A percentile compares a stretch with the other conserved stretches of the same genome.
Evolutionary conservation across 2,329 filamentous ascomycete genomes (phyloP).

Genomic region (Eutypella sp.): DNA sequence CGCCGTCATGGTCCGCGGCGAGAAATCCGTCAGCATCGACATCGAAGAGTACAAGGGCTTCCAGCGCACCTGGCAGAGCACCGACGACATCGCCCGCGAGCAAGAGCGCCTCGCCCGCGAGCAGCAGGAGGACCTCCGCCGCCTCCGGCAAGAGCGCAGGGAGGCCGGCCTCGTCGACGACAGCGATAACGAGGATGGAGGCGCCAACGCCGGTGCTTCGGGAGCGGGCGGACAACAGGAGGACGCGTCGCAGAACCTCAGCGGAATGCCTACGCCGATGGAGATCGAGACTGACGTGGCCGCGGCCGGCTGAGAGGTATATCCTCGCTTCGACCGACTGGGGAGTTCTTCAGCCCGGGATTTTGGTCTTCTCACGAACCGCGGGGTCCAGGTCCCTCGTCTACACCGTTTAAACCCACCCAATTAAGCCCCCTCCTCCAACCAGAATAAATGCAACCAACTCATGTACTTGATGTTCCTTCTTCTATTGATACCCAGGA

Average conservation of each 20-base stretch:
- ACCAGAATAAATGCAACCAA: neutral
- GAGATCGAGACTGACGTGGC: conserved; percentile 1
- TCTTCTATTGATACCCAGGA: no score
- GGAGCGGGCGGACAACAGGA: neutral
- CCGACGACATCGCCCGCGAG: conserved; percentile 52
- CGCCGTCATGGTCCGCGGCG: conserved; percentile 51
- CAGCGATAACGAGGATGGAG: conserved; percentile 34
- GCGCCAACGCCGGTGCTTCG: conserved; percentile 38
- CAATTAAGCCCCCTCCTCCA: neutral
- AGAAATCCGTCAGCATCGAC: conserved; percentile 53
- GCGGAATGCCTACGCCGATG: conserved; percentile 29
- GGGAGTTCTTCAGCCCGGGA: no score
- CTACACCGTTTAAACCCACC: no score
- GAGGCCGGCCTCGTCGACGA: conserved; percentile 29
- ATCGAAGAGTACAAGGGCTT: conserved; percentile 54
- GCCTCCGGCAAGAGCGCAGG: conserved; percentile 35
- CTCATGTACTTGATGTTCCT: no score
- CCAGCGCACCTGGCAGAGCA: conserved; percentile 41
- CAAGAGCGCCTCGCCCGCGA: conserved; percentile 36
- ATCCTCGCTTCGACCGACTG: no score
- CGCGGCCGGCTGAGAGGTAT: neutral
- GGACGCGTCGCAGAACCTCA: conserved; percentile 29
- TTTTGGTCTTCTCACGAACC: no score
- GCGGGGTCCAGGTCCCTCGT: no score
- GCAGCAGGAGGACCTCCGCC: conserved; percentile 41